These are phyloP conservation scores for Rhizopus delemar DNA, from an alignment of 371 early-diverging fungal species.

Conservation along the genomic window DNA sequence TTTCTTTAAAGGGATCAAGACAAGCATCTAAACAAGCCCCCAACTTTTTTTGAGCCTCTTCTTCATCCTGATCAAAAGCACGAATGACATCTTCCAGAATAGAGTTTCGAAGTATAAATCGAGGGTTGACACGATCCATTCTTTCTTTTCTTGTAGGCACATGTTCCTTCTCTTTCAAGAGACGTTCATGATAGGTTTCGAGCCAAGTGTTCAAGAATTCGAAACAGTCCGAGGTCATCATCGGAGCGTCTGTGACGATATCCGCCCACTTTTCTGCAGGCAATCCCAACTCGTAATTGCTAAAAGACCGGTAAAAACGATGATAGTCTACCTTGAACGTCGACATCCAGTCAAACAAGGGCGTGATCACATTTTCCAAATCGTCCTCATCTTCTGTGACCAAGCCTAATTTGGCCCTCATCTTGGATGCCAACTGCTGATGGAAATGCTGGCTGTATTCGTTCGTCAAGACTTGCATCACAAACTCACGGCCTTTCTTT, in stretches of 20 bases:
- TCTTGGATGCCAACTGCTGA: constrained; percentile 46
- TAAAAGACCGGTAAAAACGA: constrained; percentile 70
- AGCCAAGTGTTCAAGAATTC: constrained; percentile 43
- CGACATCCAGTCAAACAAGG: constrained; percentile 69
- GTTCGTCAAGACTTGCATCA: constrained; percentile 47
- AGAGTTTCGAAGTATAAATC: constrained; percentile 75
- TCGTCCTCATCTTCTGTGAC: constrained; percentile 34
- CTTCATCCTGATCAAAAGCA: constrained; percentile 41
- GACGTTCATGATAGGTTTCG: constrained; percentile 52
- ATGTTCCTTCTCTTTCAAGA: constrained; percentile 38
- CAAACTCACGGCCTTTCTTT: constrained; percentile 47
- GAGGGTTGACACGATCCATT: constrained; percentile 70
- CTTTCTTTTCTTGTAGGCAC: constrained; percentile 35
- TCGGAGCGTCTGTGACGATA: constrained; percentile 25
- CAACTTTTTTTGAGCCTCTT: constrained; percentile 40
- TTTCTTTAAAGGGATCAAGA: constrained; percentile 56
- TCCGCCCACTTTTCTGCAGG: constrained; percentile 46
- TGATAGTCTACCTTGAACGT: constrained; percentile 68
- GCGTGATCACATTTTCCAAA: constrained; percentile 60
- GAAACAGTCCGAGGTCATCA: constrained; percentile 3
- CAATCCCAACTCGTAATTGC: constrained; percentile 30
- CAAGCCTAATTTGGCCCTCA: constrained; percentile 65
- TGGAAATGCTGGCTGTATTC: constrained; percentile 58
- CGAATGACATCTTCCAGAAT: constrained; percentile 68
- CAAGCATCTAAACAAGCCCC: constrained; percentile 59